Percentiles rank a stretch among this genome's conserved stretches.
These are phyloP conservation scores for Roridomyces roridus DNA, from an alignment of 768 basidiomycete genomes.

Conservation along the genomic window DNA sequence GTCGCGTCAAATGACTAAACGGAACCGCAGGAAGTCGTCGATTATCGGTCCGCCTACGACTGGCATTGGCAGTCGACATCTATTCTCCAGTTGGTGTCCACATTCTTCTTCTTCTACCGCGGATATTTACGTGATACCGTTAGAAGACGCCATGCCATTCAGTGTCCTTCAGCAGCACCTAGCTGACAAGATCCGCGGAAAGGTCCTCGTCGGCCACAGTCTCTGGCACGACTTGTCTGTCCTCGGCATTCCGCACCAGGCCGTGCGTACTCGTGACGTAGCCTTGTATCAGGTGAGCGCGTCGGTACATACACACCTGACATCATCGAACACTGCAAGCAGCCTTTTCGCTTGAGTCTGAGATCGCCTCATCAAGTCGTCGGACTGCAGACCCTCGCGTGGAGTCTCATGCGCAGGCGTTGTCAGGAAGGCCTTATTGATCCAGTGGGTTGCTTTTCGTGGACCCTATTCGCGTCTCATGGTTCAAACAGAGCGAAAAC, in stretches of 20 bases:
- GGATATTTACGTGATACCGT: background rate
- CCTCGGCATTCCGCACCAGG: conserved; percentile 80
- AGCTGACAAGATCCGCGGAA: conserved; percentile 69
- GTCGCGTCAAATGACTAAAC: too few species aligned
- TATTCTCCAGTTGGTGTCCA: conserved; percentile 41
- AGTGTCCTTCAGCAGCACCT: conserved; percentile 69
- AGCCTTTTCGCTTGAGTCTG: conserved; percentile 79
- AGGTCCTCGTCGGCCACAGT: conserved; percentile 76
- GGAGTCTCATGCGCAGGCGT: conserved; percentile 82
- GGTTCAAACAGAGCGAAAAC: conserved; percentile 68
- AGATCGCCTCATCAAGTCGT: conserved; percentile 69
- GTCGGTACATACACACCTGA: background rate
- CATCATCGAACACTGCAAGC: conserved; percentile 13
- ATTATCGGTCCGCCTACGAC: conserved; percentile 57
- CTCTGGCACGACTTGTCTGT: conserved; percentile 86
- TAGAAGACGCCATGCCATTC: conserved; percentile 63
- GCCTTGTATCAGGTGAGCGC: conserved; percentile 67
- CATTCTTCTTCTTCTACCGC: background rate
- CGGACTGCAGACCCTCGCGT: conserved; percentile 80
- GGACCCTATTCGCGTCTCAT: conserved; percentile 10
- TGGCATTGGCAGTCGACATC: conserved; percentile 51
- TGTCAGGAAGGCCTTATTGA: conserved; percentile 76
- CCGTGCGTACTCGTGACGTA: conserved; percentile 80
- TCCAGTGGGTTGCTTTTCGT: conserved; percentile 57
- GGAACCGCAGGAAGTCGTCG: conserved; percentile 40